A percentile compares a stretch with the other conserved stretches of the same genome.
Evolutionary conservation across 306 rosid genomes (phyloP).

Genomic region (Urtica urens): DNA sequence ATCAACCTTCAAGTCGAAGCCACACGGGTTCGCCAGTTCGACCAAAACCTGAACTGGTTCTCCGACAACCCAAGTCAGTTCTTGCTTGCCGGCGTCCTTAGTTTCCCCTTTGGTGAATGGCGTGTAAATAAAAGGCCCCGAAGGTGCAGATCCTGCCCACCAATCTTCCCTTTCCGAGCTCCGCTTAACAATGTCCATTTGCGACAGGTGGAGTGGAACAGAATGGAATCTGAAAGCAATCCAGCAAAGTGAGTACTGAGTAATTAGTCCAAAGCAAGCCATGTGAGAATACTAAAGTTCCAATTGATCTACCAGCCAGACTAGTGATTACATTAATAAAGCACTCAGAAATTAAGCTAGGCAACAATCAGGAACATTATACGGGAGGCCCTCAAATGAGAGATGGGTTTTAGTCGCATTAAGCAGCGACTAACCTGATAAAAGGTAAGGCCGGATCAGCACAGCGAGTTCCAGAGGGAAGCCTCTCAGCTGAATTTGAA

Average conservation of each 20-base stretch:
- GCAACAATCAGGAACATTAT: background rate
- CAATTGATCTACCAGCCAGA: too few relatives aligned
- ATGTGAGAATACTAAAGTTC: background rate
- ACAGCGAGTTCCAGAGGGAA: conserved; percentile 83
- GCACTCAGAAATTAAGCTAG: too few relatives aligned
- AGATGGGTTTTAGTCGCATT: too few relatives aligned
- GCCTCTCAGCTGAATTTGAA: conserved; percentile 74
- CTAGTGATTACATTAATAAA: too few relatives aligned
- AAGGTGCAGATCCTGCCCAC: conserved; percentile 92
- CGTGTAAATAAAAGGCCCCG: conserved; percentile 95
- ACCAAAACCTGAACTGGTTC: conserved; percentile 92
- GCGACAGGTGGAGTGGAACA: conserved; percentile 74
- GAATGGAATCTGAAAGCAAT: conserved; percentile 64
- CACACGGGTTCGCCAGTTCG: conserved; percentile 94
- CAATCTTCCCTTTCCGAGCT: conserved; percentile 85
- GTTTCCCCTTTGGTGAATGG: conserved; percentile 95
- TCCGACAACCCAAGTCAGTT: conserved; percentile 78
- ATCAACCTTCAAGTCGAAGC: conserved; percentile 90
- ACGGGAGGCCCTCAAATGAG: background rate
- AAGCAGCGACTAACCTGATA: conserved; percentile 69
- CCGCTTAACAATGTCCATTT: conserved; percentile 87
- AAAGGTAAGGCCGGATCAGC: conserved; percentile 96
- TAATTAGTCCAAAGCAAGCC: conserved; percentile 5
- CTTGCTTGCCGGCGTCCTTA: conserved; percentile 59
- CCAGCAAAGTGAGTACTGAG: conserved; percentile 11